Conservation (phyloP, 306 rosid species). For the Chamaecrista fasciculata region DNA sequence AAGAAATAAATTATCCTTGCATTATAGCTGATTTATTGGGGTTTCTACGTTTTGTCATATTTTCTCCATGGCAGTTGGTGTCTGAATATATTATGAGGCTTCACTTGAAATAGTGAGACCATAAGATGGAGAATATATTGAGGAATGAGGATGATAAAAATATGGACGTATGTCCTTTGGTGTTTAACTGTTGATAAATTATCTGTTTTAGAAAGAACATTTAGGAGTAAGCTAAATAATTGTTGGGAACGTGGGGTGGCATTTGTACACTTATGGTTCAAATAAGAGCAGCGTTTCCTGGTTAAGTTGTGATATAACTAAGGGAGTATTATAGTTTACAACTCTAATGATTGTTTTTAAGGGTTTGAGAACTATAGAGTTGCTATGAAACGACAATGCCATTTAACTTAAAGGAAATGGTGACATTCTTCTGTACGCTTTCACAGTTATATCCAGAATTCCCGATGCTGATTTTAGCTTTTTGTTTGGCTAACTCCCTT, state of each 20-base stretch:
- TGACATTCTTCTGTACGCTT: background rate
- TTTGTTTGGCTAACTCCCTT: slow-evolving; percentile 9
- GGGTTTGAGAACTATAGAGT: background rate
- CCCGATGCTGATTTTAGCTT: slow-evolving; percentile 2
- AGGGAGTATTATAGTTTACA: slow-evolving; percentile 10
- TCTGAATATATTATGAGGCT: background rate
- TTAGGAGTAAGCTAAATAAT: background rate
- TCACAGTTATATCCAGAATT: background rate
- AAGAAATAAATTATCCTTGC: slow-evolving; percentile 9
- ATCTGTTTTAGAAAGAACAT: background rate
- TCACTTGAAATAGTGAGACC: slow-evolving; percentile 16
- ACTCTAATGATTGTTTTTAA: background rate
- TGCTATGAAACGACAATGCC: background rate
- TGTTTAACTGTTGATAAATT: slow-evolving; percentile 14
- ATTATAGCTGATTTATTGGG: slow-evolving; percentile 19
- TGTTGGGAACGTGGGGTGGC: background rate
- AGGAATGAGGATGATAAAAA: background rate
- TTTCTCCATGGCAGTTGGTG: background rate
- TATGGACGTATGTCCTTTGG: background rate
- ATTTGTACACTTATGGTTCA: background rate
- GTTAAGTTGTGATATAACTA: background rate
- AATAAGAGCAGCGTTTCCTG: background rate
- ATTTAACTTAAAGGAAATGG: background rate
- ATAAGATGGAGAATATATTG: background rate
- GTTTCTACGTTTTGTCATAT: too few species aligned